Evolutionary conservation across 1,284 basidiomycete genomes (phyloP).

Genomic region (Heterobasidion irregulare): DNA sequence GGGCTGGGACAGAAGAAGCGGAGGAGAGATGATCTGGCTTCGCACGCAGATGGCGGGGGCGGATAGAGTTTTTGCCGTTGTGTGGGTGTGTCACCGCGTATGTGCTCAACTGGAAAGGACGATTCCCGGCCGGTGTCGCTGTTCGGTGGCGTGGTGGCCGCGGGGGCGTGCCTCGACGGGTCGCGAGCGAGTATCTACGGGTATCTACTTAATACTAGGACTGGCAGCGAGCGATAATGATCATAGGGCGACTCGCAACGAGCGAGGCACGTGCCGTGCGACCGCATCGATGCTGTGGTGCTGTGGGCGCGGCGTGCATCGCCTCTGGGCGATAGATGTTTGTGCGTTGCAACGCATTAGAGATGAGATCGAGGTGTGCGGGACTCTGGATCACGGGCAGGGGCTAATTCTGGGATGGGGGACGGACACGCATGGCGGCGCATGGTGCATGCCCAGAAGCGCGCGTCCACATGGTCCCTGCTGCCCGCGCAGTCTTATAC

Average conservation of each 20-base stretch:
- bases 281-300: too few relatives aligned
- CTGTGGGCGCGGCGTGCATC: too few relatives aligned
- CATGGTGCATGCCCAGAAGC: constrained; percentile 7
- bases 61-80: constrained; percentile 4
- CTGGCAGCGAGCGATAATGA: too few relatives aligned
- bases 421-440: neutral
- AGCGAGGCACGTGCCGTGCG: too few relatives aligned
- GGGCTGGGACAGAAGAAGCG: constrained; percentile 5
- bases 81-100: constrained; percentile 1
- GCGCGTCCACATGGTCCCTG: constrained; percentile 10
- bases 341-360: neutral
- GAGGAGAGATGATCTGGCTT: constrained; percentile 4
- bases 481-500: constrained; percentile 3
- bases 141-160: too few relatives aligned
- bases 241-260: too few relatives aligned
- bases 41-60: constrained; percentile 1
- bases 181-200: too few relatives aligned
- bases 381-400: neutral
- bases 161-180: too few relatives aligned
- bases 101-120: neutral
- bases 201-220: too few relatives aligned
- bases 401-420: neutral
- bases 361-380: neutral
- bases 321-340: too few relatives aligned
- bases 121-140: too few relatives aligned